Evolutionary conservation across 345 rosid species (phyloP).

Genomic region (Eucalyptus microcorys): DNA sequence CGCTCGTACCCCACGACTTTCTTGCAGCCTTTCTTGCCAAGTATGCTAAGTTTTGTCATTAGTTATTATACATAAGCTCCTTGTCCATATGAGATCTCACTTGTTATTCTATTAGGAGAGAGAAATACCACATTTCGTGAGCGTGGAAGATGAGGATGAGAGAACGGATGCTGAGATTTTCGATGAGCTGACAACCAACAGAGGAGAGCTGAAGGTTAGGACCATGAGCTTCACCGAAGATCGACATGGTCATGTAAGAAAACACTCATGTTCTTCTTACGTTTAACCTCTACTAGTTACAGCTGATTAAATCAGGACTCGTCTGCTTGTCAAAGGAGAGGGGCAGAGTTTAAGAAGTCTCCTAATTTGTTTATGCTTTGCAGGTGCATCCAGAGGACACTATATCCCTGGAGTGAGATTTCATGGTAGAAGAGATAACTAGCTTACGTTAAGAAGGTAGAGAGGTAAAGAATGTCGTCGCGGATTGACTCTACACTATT

Average conservation of each 20-base stretch:
- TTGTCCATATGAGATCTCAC: not conserved
- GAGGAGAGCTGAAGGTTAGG: conserved; percentile 68
- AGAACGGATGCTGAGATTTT: conserved; percentile 48
- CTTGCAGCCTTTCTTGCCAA: conserved; percentile 15
- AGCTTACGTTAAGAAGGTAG: not conserved
- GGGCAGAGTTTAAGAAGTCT: not conserved
- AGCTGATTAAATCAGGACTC: not conserved
- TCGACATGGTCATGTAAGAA: conserved; percentile 10
- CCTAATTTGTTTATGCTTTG: not conserved
- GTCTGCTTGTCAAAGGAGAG: not conserved
- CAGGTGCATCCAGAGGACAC: not conserved
- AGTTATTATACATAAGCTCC: not conserved
- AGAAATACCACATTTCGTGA: not conserved
- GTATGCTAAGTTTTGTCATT: not conserved
- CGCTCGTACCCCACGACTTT: conserved; percentile 25
- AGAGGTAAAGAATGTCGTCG: not conserved
- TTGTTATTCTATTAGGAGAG: conserved; percentile 13
- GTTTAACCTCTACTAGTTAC: not conserved
- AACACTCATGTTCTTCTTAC: not conserved
- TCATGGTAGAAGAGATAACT: not conserved
- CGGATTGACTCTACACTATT: not conserved
- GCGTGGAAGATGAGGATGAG: conserved; percentile 19
- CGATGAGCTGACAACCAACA: conserved; percentile 68
- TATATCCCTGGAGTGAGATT: not conserved
- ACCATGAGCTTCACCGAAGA: conserved; percentile 44